Evolutionary conservation across 1,139 yeast genomes (phyloP), one percentile per base, ranked within the genome.

Genomic region (Kodamaea anthophila): DNA sequence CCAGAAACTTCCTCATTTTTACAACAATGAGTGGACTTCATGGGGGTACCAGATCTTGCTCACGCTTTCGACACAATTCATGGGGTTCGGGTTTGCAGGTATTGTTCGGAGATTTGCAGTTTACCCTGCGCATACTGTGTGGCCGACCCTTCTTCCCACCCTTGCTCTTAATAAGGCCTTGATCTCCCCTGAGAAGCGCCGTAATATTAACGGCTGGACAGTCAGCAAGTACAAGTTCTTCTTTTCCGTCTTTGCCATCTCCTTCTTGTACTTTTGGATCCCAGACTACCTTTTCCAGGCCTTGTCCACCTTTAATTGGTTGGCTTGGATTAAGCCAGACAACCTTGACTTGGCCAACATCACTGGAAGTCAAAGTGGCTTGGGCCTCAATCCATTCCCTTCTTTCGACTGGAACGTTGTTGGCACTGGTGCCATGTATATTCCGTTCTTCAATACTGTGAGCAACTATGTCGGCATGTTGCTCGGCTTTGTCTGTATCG

Each of bases 11-110:
- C 27, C 30, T 1, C 42, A 49, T 31, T 49, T 49, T 29, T 73
- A 70, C 49, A 51, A 60, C 22, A 55, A 62, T 39, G 63, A 62
- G 36, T 45, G 49, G 49, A 51, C 59, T 30, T 59, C 60, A 14
- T 52, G 59, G 43, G 68, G 67, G 7, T 41, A 40, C 31, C 42
- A 41, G 32, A 35, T 39, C 20, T 28, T 40, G 26, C 31, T 40
- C 19, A 39, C 34, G 9, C 37, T 44, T 13, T 37, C 52, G 15
- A 40, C 46, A 7, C 55, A 51, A 28, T 35, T 40, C 7, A 39
- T 51, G 30, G 56, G 56, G 2, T 49, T 43, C 30, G 43, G 49
- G 6, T 46, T 41, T 5, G 52, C 55, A 3, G 49, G 46, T 3
- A 30, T 49, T 20, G 38, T 47, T 21, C 43, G 45, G 16, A 31